phyloP scores from a whole-genome alignment of 2,329 filamentous ascomycete genomes.

The Fusarium siculi region DNA sequence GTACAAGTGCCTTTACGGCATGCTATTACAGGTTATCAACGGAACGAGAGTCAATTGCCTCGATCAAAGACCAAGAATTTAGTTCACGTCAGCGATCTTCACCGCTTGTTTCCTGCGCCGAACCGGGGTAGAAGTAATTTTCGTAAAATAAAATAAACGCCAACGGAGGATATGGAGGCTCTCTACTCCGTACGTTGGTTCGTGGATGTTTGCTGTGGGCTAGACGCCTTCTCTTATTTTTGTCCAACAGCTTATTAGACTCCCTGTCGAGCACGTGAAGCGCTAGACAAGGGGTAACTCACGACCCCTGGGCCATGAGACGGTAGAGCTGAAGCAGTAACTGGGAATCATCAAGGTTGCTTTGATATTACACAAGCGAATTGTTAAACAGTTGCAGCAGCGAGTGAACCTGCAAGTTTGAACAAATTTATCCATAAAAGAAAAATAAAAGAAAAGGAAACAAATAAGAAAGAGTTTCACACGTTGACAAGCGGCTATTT shows the following conservation, averaged over 20 bases:
- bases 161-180: constrained; percentile 4
- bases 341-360: constrained; percentile 7
- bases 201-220: constrained; percentile 1
- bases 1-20: not conserved
- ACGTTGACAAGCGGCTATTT: constrained; percentile 10
- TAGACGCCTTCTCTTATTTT: not conserved
- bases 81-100: not conserved
- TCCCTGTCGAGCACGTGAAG: constrained; percentile 21
- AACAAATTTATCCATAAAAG: not conserved
- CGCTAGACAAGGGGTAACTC: constrained; percentile 13
- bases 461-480: not conserved
- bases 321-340: constrained; percentile 16
- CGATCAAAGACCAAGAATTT: not conserved
- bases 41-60: not conserved
- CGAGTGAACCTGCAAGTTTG: not conserved
- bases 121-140: not conserved
- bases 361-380: not conserved
- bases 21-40: not conserved
- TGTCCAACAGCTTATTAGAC: constrained; percentile 3
- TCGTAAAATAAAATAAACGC: not conserved
- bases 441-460: not conserved
- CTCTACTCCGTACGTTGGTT: not conserved
- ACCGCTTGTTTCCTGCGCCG: constrained; percentile 7
- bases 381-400: not conserved
- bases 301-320: constrained; percentile 10